Percentiles rank a stretch among this genome's conserved stretches.
Conservation (phyloP, 2,329 filamentous ascomycete genomes). For the Verticillium nonalfalfae region DNA sequence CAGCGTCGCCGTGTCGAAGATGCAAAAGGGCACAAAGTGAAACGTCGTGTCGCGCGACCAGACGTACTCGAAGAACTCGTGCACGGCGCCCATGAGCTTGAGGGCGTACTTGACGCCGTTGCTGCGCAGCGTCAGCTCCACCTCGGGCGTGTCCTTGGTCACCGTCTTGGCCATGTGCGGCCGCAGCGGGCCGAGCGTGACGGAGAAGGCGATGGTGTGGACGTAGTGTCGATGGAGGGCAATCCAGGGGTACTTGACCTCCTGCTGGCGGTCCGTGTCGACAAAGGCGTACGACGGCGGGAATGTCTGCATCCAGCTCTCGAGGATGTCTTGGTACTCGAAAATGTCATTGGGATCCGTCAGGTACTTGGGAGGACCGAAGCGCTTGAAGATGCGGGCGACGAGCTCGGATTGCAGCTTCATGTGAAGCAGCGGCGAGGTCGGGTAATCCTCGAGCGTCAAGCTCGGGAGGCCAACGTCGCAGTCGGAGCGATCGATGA, state of each 20-base stretch:
- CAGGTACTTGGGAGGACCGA: slow-evolving; percentile 19
- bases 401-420: slow-evolving; percentile 28
- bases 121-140: not conserved
- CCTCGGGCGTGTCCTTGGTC: not conserved
- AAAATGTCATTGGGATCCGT: slow-evolving; percentile 19
- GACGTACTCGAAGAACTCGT: slow-evolving; percentile 34
- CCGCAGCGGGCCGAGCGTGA: not conserved
- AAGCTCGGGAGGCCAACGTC: slow-evolving; percentile 24
- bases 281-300: slow-evolving; percentile 28
- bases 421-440: slow-evolving; percentile 25
- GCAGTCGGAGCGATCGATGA: slow-evolving; percentile 26
- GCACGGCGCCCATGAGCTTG: slow-evolving; percentile 31
- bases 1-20: slow-evolving; percentile 45
- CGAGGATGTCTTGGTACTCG: slow-evolving; percentile 25
- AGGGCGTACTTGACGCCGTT: slow-evolving; percentile 35
- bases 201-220: slow-evolving; percentile 19
- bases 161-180: not conserved
- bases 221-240: slow-evolving; percentile 38
- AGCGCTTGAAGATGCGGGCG: slow-evolving; percentile 20
- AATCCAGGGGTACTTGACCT: slow-evolving; percentile 34
- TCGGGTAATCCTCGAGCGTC: slow-evolving; percentile 21
- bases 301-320: slow-evolving; percentile 35
- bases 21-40: slow-evolving; percentile 40
- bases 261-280: slow-evolving; percentile 16
- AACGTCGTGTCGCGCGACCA: slow-evolving; percentile 41